phyloP scores from a whole-genome alignment of 2,329 filamentous ascomycete species.

The Scedosporium boydii region DNA sequence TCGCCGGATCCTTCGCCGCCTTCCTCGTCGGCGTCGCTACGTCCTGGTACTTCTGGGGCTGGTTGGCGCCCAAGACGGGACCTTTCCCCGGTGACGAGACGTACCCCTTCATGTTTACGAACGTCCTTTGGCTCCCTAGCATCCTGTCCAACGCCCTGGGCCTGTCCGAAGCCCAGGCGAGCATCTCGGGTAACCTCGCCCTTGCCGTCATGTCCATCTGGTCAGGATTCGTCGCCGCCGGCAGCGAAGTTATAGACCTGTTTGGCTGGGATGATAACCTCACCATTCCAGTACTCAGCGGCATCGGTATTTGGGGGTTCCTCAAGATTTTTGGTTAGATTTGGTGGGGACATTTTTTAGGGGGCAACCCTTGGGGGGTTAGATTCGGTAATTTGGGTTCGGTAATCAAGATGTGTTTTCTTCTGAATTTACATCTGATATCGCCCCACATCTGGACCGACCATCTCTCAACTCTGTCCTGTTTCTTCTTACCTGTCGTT shows the following conservation, averaged over 20 bases:
- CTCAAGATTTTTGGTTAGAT: slow-evolving; percentile 69
- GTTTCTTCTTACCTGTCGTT: background rate
- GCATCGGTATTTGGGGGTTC: slow-evolving; percentile 83
- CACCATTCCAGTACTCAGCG: slow-evolving; percentile 88
- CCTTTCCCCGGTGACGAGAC: slow-evolving; percentile 59
- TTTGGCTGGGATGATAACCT: slow-evolving; percentile 97
- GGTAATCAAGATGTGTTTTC: background rate
- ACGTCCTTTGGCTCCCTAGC: slow-evolving; percentile 60
- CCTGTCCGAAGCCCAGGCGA: slow-evolving; percentile 46
- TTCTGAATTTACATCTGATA: background rate
- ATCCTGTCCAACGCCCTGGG: slow-evolving; percentile 50
- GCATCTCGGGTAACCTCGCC: slow-evolving; percentile 61
- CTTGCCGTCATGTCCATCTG: slow-evolving; percentile 74
- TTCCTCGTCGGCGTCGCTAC: slow-evolving; percentile 75
- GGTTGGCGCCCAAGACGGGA: slow-evolving; percentile 60
- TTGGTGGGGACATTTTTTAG: background rate
- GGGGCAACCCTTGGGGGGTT: too few relatives aligned
- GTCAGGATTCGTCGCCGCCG: slow-evolving; percentile 80
- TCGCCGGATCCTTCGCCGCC: slow-evolving; percentile 81
- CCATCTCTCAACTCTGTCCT: background rate
- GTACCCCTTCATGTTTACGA: slow-evolving; percentile 73
- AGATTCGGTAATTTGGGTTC: background rate
- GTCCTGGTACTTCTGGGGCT: slow-evolving; percentile 81
- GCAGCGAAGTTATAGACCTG: slow-evolving; percentile 82
- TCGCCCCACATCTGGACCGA: too few relatives aligned